Evolutionary conservation across 495 filamentous ascomycete species (phyloP).

Genomic region (Chaetomium cochliodes): DNA sequence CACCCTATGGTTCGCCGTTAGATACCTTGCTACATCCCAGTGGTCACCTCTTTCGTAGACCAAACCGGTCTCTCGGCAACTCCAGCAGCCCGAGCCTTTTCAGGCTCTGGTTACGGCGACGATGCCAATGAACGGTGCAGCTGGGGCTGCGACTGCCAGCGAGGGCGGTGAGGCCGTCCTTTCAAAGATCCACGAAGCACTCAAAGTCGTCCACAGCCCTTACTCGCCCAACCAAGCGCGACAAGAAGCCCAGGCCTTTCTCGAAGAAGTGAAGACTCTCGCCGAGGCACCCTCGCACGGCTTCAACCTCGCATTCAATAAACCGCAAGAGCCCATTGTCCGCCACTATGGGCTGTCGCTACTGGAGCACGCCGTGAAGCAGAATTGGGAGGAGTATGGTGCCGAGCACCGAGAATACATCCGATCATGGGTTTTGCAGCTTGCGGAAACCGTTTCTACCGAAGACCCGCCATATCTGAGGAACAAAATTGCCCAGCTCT

Average conservation of each 20-base stretch:
- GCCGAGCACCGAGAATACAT: conserved; percentile 62
- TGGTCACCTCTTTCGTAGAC: conserved; percentile 14
- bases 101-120: conserved; percentile 18
- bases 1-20: conserved; percentile 9
- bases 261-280: conserved; percentile 78
- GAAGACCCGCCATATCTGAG: conserved; percentile 80
- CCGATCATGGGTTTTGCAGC: conserved; percentile 68
- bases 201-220: conserved; percentile 81
- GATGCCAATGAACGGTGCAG: conserved; percentile 34
- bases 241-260: conserved; percentile 73
- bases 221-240: conserved; percentile 80
- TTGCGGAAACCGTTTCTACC: conserved; percentile 68
- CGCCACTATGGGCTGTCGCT: conserved; percentile 91
- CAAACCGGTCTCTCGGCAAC: background rate
- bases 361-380: conserved; percentile 81
- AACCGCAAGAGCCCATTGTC: conserved; percentile 70
- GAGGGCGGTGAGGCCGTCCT: conserved; percentile 37
- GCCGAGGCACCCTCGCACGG: conserved; percentile 78
- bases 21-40: conserved; percentile 12
- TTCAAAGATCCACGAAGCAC: conserved; percentile 70
- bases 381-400: conserved; percentile 72
- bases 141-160: conserved; percentile 16
- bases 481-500: conserved; percentile 93
- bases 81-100: background rate
- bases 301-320: conserved; percentile 75